A percentile compares a stretch with the other conserved stretches of the same genome.
phyloP scores from a whole-genome alignment of 2,329 filamentous ascomycete species.

The Chrysoporthe austroafricana region DNA sequence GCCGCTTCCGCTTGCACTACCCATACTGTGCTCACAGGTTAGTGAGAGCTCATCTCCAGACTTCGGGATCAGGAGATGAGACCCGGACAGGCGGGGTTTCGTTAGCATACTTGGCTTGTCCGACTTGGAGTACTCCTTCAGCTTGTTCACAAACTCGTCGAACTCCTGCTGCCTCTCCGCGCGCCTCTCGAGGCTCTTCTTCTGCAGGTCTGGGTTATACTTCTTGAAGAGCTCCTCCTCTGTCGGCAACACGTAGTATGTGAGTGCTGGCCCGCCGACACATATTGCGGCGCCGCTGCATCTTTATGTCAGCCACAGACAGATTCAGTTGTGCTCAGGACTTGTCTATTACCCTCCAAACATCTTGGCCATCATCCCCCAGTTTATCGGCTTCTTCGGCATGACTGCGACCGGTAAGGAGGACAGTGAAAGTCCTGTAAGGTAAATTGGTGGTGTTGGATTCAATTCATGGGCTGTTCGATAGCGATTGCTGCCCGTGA shows the following conservation, averaged over 20 bases:
- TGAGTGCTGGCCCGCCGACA: slow-evolving; percentile 84
- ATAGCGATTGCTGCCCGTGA: slow-evolving; percentile 4
- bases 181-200: slow-evolving; percentile 79
- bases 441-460: neutral
- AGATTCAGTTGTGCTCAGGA: slow-evolving; percentile 22
- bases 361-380: slow-evolving; percentile 71
- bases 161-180: slow-evolving; percentile 81
- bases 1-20: slow-evolving; percentile 54
- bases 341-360: slow-evolving; percentile 60
- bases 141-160: slow-evolving; percentile 78
- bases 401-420: slow-evolving; percentile 33
- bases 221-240: slow-evolving; percentile 90
- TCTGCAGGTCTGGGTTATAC: slow-evolving; percentile 95
- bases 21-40: slow-evolving; percentile 47
- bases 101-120: slow-evolving; percentile 79
- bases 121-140: slow-evolving; percentile 90
- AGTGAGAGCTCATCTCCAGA: neutral
- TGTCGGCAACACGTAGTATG: slow-evolving; percentile 77
- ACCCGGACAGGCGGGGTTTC: neutral
- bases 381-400: slow-evolving; percentile 56
- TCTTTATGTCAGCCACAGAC: slow-evolving; percentile 23
- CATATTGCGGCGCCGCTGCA: slow-evolving; percentile 70
- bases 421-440: neutral
- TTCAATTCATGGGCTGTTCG: neutral
- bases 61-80: neutral